Evolutionary conservation across 495 filamentous ascomycete genomes (phyloP), one percentile per base, ranked within the genome.

Genomic region (Neurospora sp.): DNA sequence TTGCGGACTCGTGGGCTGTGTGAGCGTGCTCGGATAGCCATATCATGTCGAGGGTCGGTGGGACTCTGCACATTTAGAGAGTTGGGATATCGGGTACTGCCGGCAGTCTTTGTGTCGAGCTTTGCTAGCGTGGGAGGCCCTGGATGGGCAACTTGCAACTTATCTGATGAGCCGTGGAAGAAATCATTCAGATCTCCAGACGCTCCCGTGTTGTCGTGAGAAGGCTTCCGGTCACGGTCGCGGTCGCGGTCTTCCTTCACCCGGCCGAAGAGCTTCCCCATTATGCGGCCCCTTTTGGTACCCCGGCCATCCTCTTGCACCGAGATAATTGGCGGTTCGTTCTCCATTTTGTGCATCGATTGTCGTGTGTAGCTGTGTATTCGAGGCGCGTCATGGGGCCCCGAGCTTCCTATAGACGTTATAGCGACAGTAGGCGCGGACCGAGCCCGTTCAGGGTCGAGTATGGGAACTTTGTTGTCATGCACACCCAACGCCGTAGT

Each of bases 221-320:
- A 78, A 24, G 79, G 39, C 78, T 86, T 86, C 42, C 79, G 80
- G 2, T 85, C 83, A 59, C 79, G 83, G 31, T 78, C 78, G 11
- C 79, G 78, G 69, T 79, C 77, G 42, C 78, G 71, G 54, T 31
- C 54, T 62, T 66, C 54, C 15, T 66, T 66, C 28, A 66, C 28
- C 28, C 28, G 24, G 66, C 83, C 82, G 73, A 86, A 86, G 38
- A 86, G 77, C 79, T 85, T 86, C 59, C 85, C 85, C 82, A 86
- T 86, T 21, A 86, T 71, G 69, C 84, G 82, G 73, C 82, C 82
- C 74, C 83, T 78, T 74, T 79, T 84, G 66, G 82, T 81, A 42
- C 42, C 38, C 48, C 81, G 75, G 70, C 78, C 79, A 70, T 79
- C 82, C 31, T 82, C 82, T 31, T 82, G 80, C 71, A 79, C 80